Conservation (phyloP, 2,329 filamentous ascomycete species). For the Verruconis gallopava region DNA sequence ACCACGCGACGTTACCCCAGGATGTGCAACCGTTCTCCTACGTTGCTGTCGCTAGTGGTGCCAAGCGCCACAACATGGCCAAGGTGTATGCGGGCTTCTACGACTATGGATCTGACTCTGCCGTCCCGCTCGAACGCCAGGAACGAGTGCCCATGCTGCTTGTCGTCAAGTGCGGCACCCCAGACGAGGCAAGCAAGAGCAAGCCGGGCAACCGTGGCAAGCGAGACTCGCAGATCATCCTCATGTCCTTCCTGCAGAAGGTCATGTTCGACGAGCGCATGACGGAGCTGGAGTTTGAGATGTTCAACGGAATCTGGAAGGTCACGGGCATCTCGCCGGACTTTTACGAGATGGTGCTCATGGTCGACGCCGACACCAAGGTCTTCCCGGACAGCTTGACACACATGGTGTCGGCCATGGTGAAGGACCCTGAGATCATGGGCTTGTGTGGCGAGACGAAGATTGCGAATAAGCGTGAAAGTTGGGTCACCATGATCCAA, state of each 20-base stretch:
- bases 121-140: constrained; percentile 73
- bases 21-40: constrained; percentile 89
- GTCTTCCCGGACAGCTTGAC: constrained; percentile 97
- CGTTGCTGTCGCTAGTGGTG: constrained; percentile 86
- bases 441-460: constrained; percentile 97
- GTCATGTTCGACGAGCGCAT: constrained; percentile 99
- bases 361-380: constrained; percentile 99
- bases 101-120: constrained; percentile 74
- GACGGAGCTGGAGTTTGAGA: constrained; percentile 98
- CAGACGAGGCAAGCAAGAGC: constrained; percentile 63
- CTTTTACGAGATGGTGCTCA: constrained; percentile 94
- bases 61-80: constrained; percentile 98
- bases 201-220: constrained; percentile 98
- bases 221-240: constrained; percentile 95
- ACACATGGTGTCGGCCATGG: constrained; percentile 98
- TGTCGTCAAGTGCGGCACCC: constrained; percentile 89
- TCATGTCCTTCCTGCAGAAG: constrained; percentile 99
- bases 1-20: constrained; percentile 64
- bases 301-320: constrained; percentile 99
- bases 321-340: constrained; percentile 96
- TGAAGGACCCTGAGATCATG: constrained; percentile 98
- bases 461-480: constrained; percentile 93
- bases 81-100: constrained; percentile 98
- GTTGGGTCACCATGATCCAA: constrained; percentile 95
- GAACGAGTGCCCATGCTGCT: constrained; percentile 97